A percentile compares a stretch with the other conserved stretches of the same genome.
These are phyloP conservation scores for Leccinum pachyderme DNA, from an alignment of 1,284 basidiomycete genomes.

Conservation along the genomic window DNA sequence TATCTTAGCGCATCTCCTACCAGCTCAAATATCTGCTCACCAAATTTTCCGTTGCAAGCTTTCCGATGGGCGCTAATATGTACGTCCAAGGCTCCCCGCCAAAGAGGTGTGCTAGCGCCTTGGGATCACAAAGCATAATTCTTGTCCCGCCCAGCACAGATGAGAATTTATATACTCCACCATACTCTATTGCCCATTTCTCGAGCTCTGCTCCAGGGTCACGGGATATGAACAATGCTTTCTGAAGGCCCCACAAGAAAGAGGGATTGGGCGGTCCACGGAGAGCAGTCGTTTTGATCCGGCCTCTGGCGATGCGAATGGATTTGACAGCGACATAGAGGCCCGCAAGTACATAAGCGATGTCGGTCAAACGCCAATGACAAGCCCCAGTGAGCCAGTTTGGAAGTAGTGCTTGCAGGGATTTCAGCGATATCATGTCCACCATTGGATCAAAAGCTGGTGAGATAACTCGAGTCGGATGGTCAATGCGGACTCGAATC, in stretches of 20 bases:
- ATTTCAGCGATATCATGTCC: neutral
- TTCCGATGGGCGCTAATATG: neutral
- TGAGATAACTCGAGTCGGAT: neutral
- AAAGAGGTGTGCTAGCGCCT: constrained; percentile 53
- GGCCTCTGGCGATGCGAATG: constrained; percentile 5
- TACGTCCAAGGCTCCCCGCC: constrained; percentile 43
- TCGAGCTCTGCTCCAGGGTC: constrained; percentile 27
- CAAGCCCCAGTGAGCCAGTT: neutral
- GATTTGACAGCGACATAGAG: constrained; percentile 17
- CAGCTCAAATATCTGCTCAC: constrained; percentile 18
- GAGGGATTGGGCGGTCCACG: constrained; percentile 31
- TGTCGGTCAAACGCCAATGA: neutral
- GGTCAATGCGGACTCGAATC: neutral
- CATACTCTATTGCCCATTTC: constrained; percentile 44
- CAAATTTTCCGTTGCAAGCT: constrained; percentile 4
- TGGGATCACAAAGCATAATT: constrained; percentile 52
- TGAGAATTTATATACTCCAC: constrained; percentile 45
- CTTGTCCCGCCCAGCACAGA: constrained; percentile 38
- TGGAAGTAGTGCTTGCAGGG: neutral
- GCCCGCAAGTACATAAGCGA: constrained; percentile 6
- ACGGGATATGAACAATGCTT: constrained; percentile 9
- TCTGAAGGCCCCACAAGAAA: constrained; percentile 28
- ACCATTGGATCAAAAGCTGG: neutral
- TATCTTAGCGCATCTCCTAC: neutral
- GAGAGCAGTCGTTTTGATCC: constrained; percentile 30